Evolutionary conservation across 768 basidiomycete species (phyloP).

Genomic region (Lactifluus volemus): DNA sequence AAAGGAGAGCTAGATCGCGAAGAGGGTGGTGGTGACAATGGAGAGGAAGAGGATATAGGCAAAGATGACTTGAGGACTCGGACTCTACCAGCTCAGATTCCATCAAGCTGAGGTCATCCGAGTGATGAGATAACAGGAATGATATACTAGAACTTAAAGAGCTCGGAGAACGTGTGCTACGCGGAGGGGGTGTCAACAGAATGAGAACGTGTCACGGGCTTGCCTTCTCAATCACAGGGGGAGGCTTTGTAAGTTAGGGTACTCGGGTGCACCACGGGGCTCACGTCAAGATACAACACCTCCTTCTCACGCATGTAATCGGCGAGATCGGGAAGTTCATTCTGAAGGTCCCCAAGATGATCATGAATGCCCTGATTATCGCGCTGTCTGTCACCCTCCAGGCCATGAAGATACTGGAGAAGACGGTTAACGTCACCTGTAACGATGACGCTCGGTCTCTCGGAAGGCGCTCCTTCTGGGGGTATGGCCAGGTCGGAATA

Average conservation of each 20-base stretch:
- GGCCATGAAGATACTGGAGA: conserved; percentile 48
- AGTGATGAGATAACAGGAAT: too few relatives aligned
- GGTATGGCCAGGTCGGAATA: conserved; percentile 35
- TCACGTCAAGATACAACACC: conserved; percentile 25
- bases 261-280: conserved; percentile 19
- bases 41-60: conserved; percentile 25
- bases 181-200: conserved; percentile 36
- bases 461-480: conserved; percentile 23
- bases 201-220: conserved; percentile 24
- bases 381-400: conserved; percentile 52
- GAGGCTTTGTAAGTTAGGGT: conserved; percentile 5
- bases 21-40: conserved; percentile 30
- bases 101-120: conserved; percentile 53
- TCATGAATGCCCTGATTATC: conserved; percentile 58
- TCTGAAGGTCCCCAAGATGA: conserved; percentile 60
- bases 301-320: conserved; percentile 24
- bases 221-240: background rate
- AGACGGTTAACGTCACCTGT: conserved; percentile 46
- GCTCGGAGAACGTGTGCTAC: conserved; percentile 34
- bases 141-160: too few relatives aligned
- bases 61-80: conserved; percentile 11
- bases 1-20: conserved; percentile 21
- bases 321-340: conserved; percentile 53
- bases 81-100: conserved; percentile 23
- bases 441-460: conserved; percentile 33